Base-by-base conservation (phyloP, 306 rosid species). In the Malus sylvestris region DNA sequence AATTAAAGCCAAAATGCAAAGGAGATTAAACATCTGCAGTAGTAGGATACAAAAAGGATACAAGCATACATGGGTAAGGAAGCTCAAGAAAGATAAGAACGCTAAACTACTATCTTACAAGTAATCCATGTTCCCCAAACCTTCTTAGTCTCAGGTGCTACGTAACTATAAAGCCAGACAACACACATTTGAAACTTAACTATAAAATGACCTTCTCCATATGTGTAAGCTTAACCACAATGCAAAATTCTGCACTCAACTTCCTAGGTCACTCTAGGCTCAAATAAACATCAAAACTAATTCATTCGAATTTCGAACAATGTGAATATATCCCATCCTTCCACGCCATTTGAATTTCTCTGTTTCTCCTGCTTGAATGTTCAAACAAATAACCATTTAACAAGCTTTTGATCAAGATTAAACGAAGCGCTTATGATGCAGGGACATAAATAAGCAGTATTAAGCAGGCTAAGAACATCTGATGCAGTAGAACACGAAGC, bases 311-410 rank as follows among this genome's bases (percentile, higher is more conserved):
- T 40, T 35, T 35, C 40, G 2, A 0, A 29, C 97, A 3, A 93
- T 88, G 72, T 88, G 91, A 70, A 90, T 87, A 33, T 91, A 93
- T 66, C 96, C 98, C 92, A 93, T 86, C 53, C 93, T 89, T 85
- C 98, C 97, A 79, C 78, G 93, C 74, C 73, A 61, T 49, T 85
- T 76, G 73, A 93, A 91, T 75, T 61, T 81, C 85, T 87, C 83
- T 0, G 88, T 85, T 86, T 93, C 92, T 16, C 97, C 93, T 93
- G 61, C 23, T 78, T 70, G 35, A 11, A 71, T 22, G 14, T 16
- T 30, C n/a, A 63, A 63, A 63, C 68, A 15, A 30, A 63, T 61
- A 13, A 8, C 20, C 6, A 5, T 32, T 30, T 32, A 63, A 15
- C 12, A 2, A 0, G 9, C 2, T 3, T 30, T 27, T 9, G 6